Conservation (phyloP, 345 rosid genomes). For the Eucalyptus caleyi region DNA sequence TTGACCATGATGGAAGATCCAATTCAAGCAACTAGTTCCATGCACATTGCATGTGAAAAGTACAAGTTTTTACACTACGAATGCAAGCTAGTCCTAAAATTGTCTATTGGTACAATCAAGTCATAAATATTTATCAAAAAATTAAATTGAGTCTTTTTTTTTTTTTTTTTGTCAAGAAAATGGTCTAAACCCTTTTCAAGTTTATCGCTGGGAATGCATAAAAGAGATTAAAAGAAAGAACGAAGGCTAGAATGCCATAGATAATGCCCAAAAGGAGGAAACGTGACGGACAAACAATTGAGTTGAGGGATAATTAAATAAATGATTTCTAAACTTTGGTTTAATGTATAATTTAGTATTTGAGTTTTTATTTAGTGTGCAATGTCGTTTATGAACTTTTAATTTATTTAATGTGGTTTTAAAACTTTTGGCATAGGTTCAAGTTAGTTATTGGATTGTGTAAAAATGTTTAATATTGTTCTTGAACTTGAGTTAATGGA, state of each 20-base stretch:
- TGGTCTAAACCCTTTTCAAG: not conserved
- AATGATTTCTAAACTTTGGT: rapidly evolving
- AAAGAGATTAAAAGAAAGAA: not conserved
- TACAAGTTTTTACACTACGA: not conserved
- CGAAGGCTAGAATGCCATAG: not conserved
- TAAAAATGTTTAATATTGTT: too few relatives aligned
- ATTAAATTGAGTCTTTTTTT: not conserved
- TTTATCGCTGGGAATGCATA: not conserved
- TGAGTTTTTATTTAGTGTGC: too few relatives aligned
- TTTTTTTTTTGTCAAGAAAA: not conserved
- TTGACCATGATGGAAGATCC: not conserved
- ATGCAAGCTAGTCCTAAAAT: not conserved
- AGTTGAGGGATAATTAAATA: not conserved
- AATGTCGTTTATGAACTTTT: too few relatives aligned
- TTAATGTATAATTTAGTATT: too few relatives aligned
- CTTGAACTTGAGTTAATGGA: too few relatives aligned
- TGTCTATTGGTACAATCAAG: not conserved
- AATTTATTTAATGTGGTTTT: too few relatives aligned
- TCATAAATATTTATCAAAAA: not conserved
- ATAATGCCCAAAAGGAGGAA: not conserved
- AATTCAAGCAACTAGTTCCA: not conserved
- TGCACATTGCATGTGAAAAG: not conserved
- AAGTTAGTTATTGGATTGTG: too few relatives aligned
- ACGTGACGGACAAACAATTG: not conserved
- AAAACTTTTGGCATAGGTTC: too few relatives aligned